A percentile compares a stretch with the other conserved stretches of the same genome.
phyloP scores from a whole-genome alignment of 148 eudicot genomes.

The Amaranthus cruentus region DNA sequence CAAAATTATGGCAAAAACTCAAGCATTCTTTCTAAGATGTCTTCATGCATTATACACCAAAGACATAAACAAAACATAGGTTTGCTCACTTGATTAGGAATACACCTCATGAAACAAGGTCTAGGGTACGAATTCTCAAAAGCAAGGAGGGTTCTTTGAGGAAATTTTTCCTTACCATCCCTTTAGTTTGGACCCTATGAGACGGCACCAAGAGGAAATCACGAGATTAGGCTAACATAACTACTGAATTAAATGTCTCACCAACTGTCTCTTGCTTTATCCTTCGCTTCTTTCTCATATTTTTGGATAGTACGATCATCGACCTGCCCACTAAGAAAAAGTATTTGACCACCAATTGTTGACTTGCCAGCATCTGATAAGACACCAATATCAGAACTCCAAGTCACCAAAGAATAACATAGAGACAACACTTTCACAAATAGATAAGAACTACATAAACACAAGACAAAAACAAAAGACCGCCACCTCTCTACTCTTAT shows the following conservation, averaged over 20 bases:
- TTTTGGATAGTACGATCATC: conserved; percentile 95
- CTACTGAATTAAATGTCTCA: conserved; percentile 28
- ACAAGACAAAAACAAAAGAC: neutral
- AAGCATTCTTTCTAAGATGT: neutral
- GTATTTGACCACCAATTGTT: conserved; percentile 87
- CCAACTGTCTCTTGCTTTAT: conserved; percentile 97
- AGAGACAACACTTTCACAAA: neutral
- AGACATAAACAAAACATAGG: neutral
- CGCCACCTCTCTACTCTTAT: neutral
- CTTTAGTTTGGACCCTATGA: no score
- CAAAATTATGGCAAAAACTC: neutral
- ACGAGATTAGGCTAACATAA: neutral
- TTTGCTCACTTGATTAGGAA: no score
- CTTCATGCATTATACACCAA: neutral
- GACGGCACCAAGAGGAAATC: no score
- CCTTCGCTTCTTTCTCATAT: conserved; percentile 96
- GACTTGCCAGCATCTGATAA: conserved; percentile 93
- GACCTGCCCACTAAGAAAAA: conserved; percentile 90
- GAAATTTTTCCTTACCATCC: no score
- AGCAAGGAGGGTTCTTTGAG: no score
- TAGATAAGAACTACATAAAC: neutral
- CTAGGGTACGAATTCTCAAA: no score
- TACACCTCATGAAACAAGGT: no score
- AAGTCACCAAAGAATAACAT: neutral
- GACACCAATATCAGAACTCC: no score